Conservation (phyloP, 768 basidiomycete species). For the Solioccasus polychromus region DNA sequence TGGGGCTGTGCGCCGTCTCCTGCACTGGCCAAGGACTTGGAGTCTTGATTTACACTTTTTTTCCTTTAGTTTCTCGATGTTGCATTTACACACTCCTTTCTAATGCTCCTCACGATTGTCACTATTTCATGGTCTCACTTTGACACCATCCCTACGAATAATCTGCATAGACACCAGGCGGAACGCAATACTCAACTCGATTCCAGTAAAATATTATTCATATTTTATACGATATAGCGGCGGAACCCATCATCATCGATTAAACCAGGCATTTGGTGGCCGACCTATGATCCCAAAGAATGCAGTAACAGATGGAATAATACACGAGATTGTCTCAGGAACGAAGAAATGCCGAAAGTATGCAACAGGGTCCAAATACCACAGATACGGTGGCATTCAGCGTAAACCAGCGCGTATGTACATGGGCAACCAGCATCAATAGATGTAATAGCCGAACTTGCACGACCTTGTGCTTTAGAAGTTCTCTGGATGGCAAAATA, state of each 20-base stretch:
- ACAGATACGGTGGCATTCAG: not conserved
- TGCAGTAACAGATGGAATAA: too few species aligned
- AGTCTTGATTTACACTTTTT: not conserved
- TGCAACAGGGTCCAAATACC: not conserved
- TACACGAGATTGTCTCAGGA: not conserved
- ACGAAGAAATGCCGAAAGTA: not conserved
- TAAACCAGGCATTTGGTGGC: not conserved
- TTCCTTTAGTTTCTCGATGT: not conserved
- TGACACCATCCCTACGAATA: not conserved
- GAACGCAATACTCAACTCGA: too few species aligned
- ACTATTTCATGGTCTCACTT: not conserved
- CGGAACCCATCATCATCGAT: not conserved
- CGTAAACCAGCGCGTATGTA: conserved; percentile 6
- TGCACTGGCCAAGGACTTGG: conserved; percentile 4
- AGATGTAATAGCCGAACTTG: not conserved
- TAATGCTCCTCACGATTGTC: not conserved
- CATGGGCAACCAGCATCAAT: not conserved
- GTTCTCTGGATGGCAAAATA: conserved; percentile 17
- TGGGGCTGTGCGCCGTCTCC: conserved; percentile 24
- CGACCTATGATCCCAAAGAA: not conserved
- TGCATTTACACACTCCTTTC: not conserved
- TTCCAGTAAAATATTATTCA: too few species aligned
- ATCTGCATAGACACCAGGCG: not conserved
- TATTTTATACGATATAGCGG: conserved; percentile 7
- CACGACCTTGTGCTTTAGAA: conserved; percentile 6